Base-by-base conservation (phyloP, 345 rosid species). In the Lepidium africanum region DNA sequence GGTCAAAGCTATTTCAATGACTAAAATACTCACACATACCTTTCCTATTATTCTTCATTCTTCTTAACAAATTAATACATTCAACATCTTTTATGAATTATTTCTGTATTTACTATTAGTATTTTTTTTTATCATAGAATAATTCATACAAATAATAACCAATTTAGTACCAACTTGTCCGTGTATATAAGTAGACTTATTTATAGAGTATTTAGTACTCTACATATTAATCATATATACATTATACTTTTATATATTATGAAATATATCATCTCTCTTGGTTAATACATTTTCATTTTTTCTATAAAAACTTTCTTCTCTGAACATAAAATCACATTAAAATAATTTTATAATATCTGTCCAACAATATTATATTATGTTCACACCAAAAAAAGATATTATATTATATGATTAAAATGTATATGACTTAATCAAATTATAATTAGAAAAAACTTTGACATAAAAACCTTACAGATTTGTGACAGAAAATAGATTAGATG, bases 1-100 rank as follows among this genome's bases (percentile, higher is more conserved):
- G 73, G 77, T 74, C 73, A 67, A 66, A 74, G 37, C 25, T 47
- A 49, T 52, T 74, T 74, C 63, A 67, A 37, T 10, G 69, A 74
- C 73, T 60, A 52, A 10, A 25, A 9, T 41, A 13, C 36, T 64
- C 48, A 23, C 17, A 1, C 36, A 10, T 39, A 7, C 23, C 42
- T 52, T 73, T 73, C 42, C 59, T 66, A 6, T 59, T 66, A 9
- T 59, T 66, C 67, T 65, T 49, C 66, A 73, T 65, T 72, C 59
- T 64, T 64, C 27, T 65, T 30, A 2, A 19, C 32, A 48, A n/a
- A 30, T 10, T 35, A 56, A 48, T 65, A 48, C 51, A 63, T 63
- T 55, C 71, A 72, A 55, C 76, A 55, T 54, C 42, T 35, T 42
- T 32, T 37, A 27, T 72, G 8, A 47, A 37, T 38, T 48, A 48